Percentiles rank a stretch among this genome's conserved stretches.
These are phyloP conservation scores for Trebouxia sp. DNA, from an alignment of 139 green algal species.

Conservation along the genomic window DNA sequence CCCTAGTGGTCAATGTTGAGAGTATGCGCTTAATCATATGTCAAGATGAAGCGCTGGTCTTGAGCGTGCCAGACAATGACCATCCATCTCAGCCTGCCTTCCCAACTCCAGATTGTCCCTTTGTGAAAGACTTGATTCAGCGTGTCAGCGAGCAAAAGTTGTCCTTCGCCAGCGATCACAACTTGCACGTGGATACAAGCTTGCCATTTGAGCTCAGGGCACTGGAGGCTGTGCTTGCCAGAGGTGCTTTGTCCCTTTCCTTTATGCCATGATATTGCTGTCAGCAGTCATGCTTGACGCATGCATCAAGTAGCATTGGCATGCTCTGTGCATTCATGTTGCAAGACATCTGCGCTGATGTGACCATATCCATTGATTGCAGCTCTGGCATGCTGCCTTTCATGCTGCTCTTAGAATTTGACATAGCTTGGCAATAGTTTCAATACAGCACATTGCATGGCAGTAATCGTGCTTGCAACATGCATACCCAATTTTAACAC, in stretches of 20 bases:
- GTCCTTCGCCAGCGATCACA: slow-evolving; percentile 8
- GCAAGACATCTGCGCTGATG: background rate
- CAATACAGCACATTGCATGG: too few species aligned
- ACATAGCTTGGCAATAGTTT: too few species aligned
- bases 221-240: slow-evolving; percentile 42
- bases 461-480: too few species aligned
- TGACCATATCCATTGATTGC: background rate
- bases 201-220: slow-evolving; percentile 53
- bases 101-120: slow-evolving; percentile 28
- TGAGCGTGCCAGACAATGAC: slow-evolving; percentile 37
- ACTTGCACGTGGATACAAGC: slow-evolving; percentile 29
- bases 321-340: too few species aligned
- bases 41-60: slow-evolving; percentile 40
- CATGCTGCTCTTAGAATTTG: too few species aligned
- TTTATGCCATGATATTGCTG: too few species aligned
- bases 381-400: too few species aligned
- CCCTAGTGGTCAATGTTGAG: slow-evolving; percentile 45
- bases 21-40: slow-evolving; percentile 40
- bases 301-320: too few species aligned
- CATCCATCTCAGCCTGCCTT: background rate
- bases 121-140: slow-evolving; percentile 18
- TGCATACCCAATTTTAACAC: too few species aligned
- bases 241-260: background rate
- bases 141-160: slow-evolving; percentile 12
- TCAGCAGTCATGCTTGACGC: too few species aligned